phyloP scores from a whole-genome alignment of 2,329 filamentous ascomycete species.

The Rosellinia necatrix region DNA sequence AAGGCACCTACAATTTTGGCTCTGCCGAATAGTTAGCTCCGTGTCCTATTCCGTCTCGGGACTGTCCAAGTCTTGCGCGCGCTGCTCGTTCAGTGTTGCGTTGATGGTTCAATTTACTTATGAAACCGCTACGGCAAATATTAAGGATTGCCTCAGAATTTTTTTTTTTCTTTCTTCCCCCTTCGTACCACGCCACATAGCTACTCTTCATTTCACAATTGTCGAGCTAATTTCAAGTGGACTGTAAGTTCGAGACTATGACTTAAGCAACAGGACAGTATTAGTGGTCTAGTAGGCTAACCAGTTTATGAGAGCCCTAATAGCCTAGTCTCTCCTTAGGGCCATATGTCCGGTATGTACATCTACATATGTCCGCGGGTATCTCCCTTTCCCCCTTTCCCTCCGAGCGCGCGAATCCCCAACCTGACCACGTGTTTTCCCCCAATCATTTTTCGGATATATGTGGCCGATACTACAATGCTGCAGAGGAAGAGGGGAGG shows the following conservation, averaged over 20 bases:
- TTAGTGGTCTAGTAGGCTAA: no score
- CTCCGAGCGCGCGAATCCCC: not conserved
- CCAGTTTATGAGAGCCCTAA: no score
- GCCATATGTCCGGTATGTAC: no score
- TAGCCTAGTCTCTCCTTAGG: no score
- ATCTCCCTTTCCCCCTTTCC: not conserved
- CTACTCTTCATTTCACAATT: not conserved
- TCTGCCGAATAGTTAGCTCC: not conserved
- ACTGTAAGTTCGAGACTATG: no score
- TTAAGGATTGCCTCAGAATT: not conserved
- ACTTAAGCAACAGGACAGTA: no score
- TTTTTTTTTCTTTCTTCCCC: no score
- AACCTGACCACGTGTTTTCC: conserved; percentile 1
- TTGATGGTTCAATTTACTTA: not conserved
- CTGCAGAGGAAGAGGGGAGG: no score
- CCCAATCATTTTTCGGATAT: no score
- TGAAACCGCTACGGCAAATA: conserved; percentile 4
- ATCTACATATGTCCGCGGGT: no score
- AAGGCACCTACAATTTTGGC: not conserved
- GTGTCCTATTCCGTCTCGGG: conserved; percentile 8
- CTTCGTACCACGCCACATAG: conserved; percentile 2
- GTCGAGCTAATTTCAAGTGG: not conserved
- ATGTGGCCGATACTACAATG: no score
- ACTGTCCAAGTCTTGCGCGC: not conserved
- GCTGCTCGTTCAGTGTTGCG: not conserved